Base-by-base conservation (phyloP, 495 filamentous ascomycete species). In the Diplogelasinospora grovesii region DNA sequence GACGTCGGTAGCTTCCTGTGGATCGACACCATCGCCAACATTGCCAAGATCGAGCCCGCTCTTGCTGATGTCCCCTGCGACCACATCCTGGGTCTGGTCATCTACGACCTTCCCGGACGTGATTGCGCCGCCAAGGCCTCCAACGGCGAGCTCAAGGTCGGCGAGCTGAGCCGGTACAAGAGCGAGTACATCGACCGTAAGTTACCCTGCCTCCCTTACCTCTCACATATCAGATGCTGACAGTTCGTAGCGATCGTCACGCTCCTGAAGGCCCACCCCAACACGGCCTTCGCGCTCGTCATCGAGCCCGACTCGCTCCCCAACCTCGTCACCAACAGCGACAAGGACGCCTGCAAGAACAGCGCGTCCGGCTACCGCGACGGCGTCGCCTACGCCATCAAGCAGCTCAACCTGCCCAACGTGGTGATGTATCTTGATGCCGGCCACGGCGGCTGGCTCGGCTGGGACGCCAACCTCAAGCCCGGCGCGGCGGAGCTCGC, bases 381-480 rank as follows among this genome's bases (percentile, higher is more conserved):
- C 32, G 76, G 81, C 57, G 76, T 80, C 25, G 74, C 79, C 9
- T 89, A 92, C 56, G 84, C 86, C 4, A 58, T 89, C 46, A 73
- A 73, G 48, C 62, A 74, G 45, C 70, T 89, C 49, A 81, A 85
- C 66, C 70, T 89, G 9, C 74, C 77, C 48, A 88, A 89, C 63
- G 84, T 89, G 43, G 63, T 81, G 49, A 86, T 86, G 85, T 89
- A 92, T 63, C 49, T 92, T 34, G 86, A 92, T 55, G 85, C 82
- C 40, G 85, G 82, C 60, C 81, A 85, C 68, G 81, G 73, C 39
- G 85, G 86, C 49, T 92, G 85, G 85, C 73, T 89, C 42, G 85
- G 86, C 49, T 92, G 86, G 86, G 65, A 78, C 31, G 82, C 77
- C 43, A 89, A 92, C 69, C 73, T 89, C 48, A 54, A 70, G 46